A percentile compares a stretch with the other conserved stretches of the same genome.
Conservation (phyloP, 1,139 yeast species). For the Petasospora fabianii region DNA sequence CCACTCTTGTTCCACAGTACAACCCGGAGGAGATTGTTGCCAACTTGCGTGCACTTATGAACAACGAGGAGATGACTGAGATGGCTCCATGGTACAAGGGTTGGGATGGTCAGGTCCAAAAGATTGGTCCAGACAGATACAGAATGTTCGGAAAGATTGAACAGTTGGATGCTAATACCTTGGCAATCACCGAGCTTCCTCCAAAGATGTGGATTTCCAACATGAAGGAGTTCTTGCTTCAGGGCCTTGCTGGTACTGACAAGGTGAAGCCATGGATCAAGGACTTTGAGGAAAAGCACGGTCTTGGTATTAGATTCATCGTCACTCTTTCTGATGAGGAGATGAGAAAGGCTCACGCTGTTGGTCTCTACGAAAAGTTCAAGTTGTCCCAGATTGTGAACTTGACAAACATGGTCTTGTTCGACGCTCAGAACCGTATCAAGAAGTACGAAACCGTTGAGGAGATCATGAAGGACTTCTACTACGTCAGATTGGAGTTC, state of each 20-base stretch:
- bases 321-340: constrained; percentile 73
- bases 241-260: constrained; percentile 71
- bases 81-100: constrained; percentile 96
- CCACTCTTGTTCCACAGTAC: constrained; percentile 86
- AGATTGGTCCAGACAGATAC: constrained; percentile 60
- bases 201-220: constrained; percentile 89
- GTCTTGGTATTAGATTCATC: constrained; percentile 72
- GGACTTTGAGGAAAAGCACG: constrained; percentile 94
- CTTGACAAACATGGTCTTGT: constrained; percentile 90
- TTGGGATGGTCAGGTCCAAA: constrained; percentile 83
- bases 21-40: constrained; percentile 81
- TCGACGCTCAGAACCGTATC: constrained; percentile 88
- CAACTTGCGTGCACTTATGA: constrained; percentile 71
- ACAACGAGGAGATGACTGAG: constrained; percentile 63
- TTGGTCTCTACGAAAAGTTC: constrained; percentile 82
- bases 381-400: constrained; percentile 67
- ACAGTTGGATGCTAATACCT: constrained; percentile 71
- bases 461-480: constrained; percentile 82
- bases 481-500: constrained; percentile 78
- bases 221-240: constrained; percentile 77
- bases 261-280: constrained; percentile 81
- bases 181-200: constrained; percentile 92
- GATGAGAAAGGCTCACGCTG: constrained; percentile 70
- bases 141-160: constrained; percentile 77
- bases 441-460: constrained; percentile 72